Percentiles rank a stretch among this genome's conserved stretches.
Evolutionary conservation across 768 basidiomycete species (phyloP).

Genomic region (Steccherinum ochraceum): DNA sequence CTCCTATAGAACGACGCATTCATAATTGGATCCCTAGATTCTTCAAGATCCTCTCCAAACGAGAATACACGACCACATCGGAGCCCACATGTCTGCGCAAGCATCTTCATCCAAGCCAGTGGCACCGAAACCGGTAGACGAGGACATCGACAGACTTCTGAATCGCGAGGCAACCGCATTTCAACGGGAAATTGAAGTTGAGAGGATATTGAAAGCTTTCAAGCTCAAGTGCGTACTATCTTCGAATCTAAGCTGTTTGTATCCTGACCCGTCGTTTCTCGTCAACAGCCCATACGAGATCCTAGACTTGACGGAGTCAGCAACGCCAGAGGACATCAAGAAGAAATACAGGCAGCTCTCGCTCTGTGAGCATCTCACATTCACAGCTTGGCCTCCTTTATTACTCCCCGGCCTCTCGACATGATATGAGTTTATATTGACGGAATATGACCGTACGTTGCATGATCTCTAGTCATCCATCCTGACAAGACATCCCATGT

Average conservation of each 20-base stretch:
- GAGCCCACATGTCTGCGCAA: background rate
- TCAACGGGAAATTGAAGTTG: conserved; percentile 83
- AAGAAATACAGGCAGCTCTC: conserved; percentile 82
- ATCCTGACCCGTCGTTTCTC: background rate
- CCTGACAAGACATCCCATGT: conserved; percentile 94
- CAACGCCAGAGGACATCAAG: conserved; percentile 80
- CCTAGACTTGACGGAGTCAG: conserved; percentile 68
- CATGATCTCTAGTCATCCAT: conserved; percentile 74
- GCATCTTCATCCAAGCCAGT: background rate
- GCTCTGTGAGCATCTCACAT: conserved; percentile 51
- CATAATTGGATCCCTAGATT: too few relatives aligned
- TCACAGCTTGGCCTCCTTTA: conserved; percentile 1
- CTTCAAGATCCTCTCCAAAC: too few relatives aligned
- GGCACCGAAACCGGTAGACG: background rate
- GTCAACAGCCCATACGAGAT: conserved; percentile 83
- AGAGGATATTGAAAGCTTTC: conserved; percentile 90
- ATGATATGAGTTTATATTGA: conserved; percentile 1
- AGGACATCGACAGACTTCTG: conserved; percentile 75
- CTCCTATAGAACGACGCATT: too few relatives aligned
- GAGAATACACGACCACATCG: too few relatives aligned
- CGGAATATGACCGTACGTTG: conserved; percentile 32
- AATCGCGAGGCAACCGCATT: conserved; percentile 79
- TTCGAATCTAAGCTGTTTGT: too few relatives aligned
- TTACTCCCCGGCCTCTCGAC: conserved; percentile 10
- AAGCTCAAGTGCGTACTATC: conserved; percentile 75